A percentile compares a stretch with the other conserved stretches of the same genome.
Evolutionary conservation across 495 filamentous ascomycete genomes (phyloP).

Genomic region (Xylaria curta): DNA sequence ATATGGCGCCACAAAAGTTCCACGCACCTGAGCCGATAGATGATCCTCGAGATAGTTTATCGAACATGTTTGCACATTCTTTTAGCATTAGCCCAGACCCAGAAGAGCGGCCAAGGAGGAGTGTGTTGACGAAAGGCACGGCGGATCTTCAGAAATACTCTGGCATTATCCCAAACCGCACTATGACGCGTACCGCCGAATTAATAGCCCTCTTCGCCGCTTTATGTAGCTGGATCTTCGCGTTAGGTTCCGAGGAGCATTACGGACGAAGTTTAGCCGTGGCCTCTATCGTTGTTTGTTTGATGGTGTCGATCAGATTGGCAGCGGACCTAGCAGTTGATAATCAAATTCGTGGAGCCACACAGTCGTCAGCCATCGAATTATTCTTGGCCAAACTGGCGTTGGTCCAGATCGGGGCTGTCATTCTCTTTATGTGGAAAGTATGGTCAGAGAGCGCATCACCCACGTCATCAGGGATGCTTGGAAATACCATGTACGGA

Average conservation of each 20-base stretch:
- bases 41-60: constrained; percentile 42
- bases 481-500: constrained; percentile 37
- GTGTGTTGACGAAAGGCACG: not conserved
- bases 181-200: constrained; percentile 28
- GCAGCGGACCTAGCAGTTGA: constrained; percentile 38
- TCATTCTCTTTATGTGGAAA: constrained; percentile 35
- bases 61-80: constrained; percentile 40
- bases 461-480: constrained; percentile 27
- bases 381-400: constrained; percentile 34
- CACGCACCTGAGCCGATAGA: constrained; percentile 37
- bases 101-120: constrained; percentile 26
- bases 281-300: constrained; percentile 32
- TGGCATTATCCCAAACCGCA: constrained; percentile 11
- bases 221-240: constrained; percentile 34
- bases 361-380: constrained; percentile 31
- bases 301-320: constrained; percentile 39
- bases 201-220: constrained; percentile 32
- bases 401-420: constrained; percentile 31
- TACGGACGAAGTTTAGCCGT: constrained; percentile 37
- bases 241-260: constrained; percentile 32
- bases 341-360: constrained; percentile 28
- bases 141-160: not conserved
- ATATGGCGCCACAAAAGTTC: constrained; percentile 37
- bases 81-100: constrained; percentile 41
- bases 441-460: constrained; percentile 35